Evolutionary conservation across 2,329 filamentous ascomycete species (phyloP).

Genomic region (Aspergillus felis): DNA sequence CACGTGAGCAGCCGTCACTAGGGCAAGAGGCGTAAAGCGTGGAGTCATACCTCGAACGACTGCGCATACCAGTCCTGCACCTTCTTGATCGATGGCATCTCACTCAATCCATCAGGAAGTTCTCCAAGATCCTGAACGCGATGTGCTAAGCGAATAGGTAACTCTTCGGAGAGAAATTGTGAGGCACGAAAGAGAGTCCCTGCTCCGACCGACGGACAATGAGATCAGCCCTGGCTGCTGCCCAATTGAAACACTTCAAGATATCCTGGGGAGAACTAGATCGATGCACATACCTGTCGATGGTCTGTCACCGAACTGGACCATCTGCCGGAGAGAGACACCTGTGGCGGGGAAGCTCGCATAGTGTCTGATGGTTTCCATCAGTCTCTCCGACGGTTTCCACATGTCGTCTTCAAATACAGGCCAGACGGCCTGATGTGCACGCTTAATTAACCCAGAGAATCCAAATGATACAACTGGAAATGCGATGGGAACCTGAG

Average conservation of each 20-base stretch:
- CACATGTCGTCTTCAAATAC: constrained; percentile 61
- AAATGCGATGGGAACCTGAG: neutral
- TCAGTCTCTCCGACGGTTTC: constrained; percentile 84
- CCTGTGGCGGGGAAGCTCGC: constrained; percentile 95
- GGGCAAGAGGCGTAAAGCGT: neutral
- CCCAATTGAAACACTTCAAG: neutral
- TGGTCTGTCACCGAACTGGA: constrained; percentile 93
- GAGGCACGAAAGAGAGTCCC: constrained; percentile 96
- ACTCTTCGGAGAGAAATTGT: constrained; percentile 96
- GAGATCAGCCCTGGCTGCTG: constrained; percentile 12
- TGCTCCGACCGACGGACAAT: constrained; percentile 32
- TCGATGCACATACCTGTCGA: constrained; percentile 65
- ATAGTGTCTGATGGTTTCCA: constrained; percentile 97
- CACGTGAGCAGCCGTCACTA: constrained; percentile 18
- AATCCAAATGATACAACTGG: neutral
- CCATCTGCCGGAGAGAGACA: constrained; percentile 96
- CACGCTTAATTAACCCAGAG: constrained; percentile 5
- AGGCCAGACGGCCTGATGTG: constrained; percentile 27
- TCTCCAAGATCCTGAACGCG: constrained; percentile 90
- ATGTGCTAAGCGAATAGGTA: constrained; percentile 93
- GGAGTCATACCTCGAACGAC: constrained; percentile 81
- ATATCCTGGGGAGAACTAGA: neutral
- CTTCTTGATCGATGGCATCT: constrained; percentile 94
- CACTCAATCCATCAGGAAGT: constrained; percentile 90
- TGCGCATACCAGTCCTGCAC: constrained; percentile 99